Evolutionary conservation across 805 yeast species (phyloP), one percentile per base, ranked within the genome.

Genomic region (Ogataea degrootiae): DNA sequence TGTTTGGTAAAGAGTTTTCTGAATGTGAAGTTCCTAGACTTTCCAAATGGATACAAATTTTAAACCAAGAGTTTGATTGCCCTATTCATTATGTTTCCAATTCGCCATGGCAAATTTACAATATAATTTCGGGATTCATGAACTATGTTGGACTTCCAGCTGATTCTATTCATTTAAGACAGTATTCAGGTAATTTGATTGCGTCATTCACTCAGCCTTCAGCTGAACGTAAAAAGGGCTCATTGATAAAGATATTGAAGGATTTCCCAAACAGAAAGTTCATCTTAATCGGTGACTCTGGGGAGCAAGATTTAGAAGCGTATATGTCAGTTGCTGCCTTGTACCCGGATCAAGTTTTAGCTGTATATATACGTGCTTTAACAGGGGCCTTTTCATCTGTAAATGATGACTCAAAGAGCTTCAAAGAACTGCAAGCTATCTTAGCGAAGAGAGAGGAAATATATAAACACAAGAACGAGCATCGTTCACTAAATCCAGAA

Each of bases 291-390:
- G 99, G 99, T 33, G 99, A 94, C 63, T 85, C 97, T 2, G 98
- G 98, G 1, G 99, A 94, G 61, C 85, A 84, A 54, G 99, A 94
- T 68, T 70, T 92, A 39, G 99, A 95, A 60, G 96, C 97, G 0
- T 94, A 94, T 62, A 74, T 80, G 6, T 83, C 83, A 26, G 68
- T 90, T 34, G 87, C 95, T 0, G 67, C 71, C 37, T 54, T 62
- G 33, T 79, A 70, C 57, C 96, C 96, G 0, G 67, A 71, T 4
- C 84, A 80, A 51, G 72, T 94, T 0, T 53, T 76, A 21, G 95
- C 85, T 1, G 87, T 94, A 5, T 91, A 80, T 61, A 86, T 94
- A 34, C 71, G 98, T 38, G 87, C 86, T 42, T 87, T 95, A 6
- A 75, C 76, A 11, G 75, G 76, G 39, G 84, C 92, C 0, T 71